Evolutionary conservation across 176 grass and related monocot species (phyloP).

Genomic region (Phoenix dactylifera): DNA sequence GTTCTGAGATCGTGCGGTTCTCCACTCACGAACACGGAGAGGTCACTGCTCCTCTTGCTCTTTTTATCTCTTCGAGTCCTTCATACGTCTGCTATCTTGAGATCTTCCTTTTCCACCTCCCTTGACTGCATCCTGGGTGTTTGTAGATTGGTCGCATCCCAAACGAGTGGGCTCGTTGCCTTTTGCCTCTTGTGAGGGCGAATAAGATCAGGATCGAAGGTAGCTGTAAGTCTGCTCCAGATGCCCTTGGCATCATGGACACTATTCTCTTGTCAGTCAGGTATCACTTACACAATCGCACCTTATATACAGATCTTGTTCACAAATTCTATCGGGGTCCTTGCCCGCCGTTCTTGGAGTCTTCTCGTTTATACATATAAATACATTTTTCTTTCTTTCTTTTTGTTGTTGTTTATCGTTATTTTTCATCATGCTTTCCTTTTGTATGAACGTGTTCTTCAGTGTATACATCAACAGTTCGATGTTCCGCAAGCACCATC

Average conservation of each 20-base stretch:
- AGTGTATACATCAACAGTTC: slow-evolving; percentile 75
- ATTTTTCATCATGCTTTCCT: neutral
- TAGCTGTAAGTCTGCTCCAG: slow-evolving; percentile 46
- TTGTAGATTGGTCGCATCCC: slow-evolving; percentile 79
- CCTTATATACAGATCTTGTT: neutral
- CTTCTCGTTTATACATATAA: neutral
- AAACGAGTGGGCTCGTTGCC: slow-evolving; percentile 82
- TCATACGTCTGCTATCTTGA: too few relatives aligned
- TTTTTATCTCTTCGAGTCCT: neutral
- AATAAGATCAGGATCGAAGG: slow-evolving; percentile 52
- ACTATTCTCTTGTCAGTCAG: slow-evolving; percentile 56
- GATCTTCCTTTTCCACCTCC: too few relatives aligned
- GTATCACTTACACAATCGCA: slow-evolving; percentile 26
- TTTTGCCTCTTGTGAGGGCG: slow-evolving; percentile 58
- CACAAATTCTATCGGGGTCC: neutral
- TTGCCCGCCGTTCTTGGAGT: too few relatives aligned
- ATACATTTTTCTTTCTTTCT: neutral
- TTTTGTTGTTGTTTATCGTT: neutral
- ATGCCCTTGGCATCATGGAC: slow-evolving; percentile 82
- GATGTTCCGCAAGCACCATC: slow-evolving; percentile 46
- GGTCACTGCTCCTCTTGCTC: slow-evolving; percentile 20
- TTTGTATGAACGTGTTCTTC: neutral
- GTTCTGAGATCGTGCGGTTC: slow-evolving; percentile 78
- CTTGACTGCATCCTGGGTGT: neutral
- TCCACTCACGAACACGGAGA: slow-evolving; percentile 45